Evolutionary conservation across 768 basidiomycete species (phyloP), one percentile per base, ranked within the genome.

Genomic region (Auricularia cornea): DNA sequence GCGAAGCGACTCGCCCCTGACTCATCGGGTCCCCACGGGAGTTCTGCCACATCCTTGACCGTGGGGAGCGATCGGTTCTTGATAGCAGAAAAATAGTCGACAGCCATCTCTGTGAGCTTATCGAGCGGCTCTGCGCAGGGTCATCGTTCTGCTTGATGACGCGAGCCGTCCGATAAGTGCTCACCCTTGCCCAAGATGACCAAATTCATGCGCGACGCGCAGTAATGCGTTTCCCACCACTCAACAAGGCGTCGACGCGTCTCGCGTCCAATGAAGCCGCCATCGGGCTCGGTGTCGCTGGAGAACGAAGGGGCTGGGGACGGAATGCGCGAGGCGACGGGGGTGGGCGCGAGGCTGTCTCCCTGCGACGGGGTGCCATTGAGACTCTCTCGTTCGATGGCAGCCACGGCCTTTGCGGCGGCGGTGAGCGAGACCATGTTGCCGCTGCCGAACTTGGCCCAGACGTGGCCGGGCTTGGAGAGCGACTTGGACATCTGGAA

Each of bases 401-500:
- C 73, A 35, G 72, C 71, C 41, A 72, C 70, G 2, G 29, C 61
- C 64, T 84, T 60, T 83, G 74, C 48, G 0, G 84, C 84, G 63
- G 79, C 78, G 4, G 81, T 86, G 71, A 91, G 78, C 68, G 86
- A 93, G 35, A 85, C 84, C 57, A 84, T 82, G 74, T 90, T 90
- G 5, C 94, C 94, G 23, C 86, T 92, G 2, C 95, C 94, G 70
- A 98, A 98, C 71, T 97, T 98, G 64, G 81, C 83, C 88, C 93
- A 98, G 3, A 84, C 83, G 72, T 96, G 94, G 4, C 87, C 90
- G 2, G 79, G 78, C 68, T 84, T 86, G 63, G 86, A 88, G 59
- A 96, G 83, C 68, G 88, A 82, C 74, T 98, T 98, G 75, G 90
- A 92, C 29, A 98, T 76, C 73, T 99, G 96, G 75, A 90, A 98